Conservation (phyloP, 352 stramenopile species). For the Globisporangium rhizosaccharum region DNA sequence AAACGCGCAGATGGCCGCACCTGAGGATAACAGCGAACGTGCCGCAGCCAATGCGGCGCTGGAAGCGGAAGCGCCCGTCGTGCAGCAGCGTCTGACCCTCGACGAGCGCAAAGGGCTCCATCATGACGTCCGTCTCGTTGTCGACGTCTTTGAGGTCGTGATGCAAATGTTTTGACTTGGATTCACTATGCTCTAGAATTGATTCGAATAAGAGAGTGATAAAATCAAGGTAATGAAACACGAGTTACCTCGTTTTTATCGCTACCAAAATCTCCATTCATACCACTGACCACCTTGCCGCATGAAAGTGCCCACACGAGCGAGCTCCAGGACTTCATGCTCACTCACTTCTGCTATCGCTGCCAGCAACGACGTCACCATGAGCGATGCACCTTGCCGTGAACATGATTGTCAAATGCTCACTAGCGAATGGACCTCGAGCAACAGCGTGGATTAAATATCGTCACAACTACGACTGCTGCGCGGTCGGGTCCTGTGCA, state of each 20-base stretch:
- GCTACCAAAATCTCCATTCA: too few species aligned
- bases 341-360: too few species aligned
- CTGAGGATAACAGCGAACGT: constrained; percentile 68
- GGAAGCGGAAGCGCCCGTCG: constrained; percentile 65
- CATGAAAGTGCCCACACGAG: too few species aligned
- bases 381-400: too few species aligned
- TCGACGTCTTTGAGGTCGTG: neutral
- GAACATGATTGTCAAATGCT: too few species aligned
- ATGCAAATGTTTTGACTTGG: neutral
- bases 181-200: neutral
- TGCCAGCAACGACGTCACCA: too few species aligned
- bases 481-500: neutral
- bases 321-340: too few species aligned
- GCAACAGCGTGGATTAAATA: neutral
- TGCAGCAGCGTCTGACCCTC: constrained; percentile 66
- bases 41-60: constrained; percentile 58
- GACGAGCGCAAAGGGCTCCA: constrained; percentile 37
- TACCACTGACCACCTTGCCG: too few species aligned
- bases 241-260: neutral
- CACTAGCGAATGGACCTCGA: neutral
- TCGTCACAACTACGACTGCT: neutral
- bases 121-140: neutral
- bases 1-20: constrained; percentile 17
- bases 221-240: neutral
- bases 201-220: neutral